These are phyloP conservation scores for Allomyces macrogynus DNA, from an alignment of 192 early-diverging fungal species.

Conservation along the genomic window DNA sequence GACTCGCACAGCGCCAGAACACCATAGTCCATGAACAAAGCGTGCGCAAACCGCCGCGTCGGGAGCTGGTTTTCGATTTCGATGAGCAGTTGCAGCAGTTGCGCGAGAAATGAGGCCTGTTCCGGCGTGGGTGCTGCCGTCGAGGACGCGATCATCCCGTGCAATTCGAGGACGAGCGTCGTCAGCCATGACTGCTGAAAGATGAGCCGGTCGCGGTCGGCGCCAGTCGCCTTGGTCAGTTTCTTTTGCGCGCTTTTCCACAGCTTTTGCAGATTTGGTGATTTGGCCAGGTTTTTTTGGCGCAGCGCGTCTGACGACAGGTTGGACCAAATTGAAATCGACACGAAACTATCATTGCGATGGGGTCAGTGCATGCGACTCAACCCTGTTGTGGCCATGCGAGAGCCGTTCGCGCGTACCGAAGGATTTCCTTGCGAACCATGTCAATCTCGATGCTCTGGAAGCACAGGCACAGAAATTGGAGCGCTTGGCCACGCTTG, in stretches of 20 bases:
- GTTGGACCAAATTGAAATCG: conserved; percentile 53
- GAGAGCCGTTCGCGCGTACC: conserved; percentile 9
- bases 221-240: conserved; percentile 20
- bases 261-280: conserved; percentile 38
- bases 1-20: conserved; percentile 27
- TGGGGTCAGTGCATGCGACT: no score
- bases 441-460: conserved; percentile 54
- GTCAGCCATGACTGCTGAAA: neutral
- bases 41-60: conserved; percentile 71
- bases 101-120: conserved; percentile 35
- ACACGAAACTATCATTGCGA: conserved; percentile 35
- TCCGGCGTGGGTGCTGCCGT: conserved; percentile 14
- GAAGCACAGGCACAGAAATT: conserved; percentile 65
- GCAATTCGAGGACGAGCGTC: conserved; percentile 17
- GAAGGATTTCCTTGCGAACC: conserved; percentile 61
- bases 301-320: conserved; percentile 23
- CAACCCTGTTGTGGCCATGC: neutral
- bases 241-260: conserved; percentile 44
- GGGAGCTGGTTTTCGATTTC: conserved; percentile 74
- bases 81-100: conserved; percentile 68
- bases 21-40: conserved; percentile 61
- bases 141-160: conserved; percentile 17
- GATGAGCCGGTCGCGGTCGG: neutral
- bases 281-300: conserved; percentile 36
- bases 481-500: neutral